phyloP scores from a whole-genome alignment of 1,139 yeast species.

The Maudiozyma humilis region DNA sequence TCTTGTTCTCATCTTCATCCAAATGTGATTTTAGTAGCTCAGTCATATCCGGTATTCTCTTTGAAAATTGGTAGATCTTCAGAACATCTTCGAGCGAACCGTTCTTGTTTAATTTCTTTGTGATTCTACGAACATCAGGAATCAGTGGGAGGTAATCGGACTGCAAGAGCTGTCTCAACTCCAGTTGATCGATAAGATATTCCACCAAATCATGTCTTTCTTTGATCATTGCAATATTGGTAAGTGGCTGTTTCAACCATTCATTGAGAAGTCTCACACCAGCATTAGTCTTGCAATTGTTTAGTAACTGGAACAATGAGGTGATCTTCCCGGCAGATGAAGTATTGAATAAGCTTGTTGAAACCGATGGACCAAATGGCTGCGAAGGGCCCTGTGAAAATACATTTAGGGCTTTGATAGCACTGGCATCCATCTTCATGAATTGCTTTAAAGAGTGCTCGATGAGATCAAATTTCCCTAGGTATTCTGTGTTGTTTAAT shows the following conservation, averaged over 20 bases:
- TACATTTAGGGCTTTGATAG: constrained; percentile 77
- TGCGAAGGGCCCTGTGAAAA: constrained; percentile 46
- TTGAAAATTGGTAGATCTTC: constrained; percentile 73
- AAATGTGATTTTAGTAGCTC: constrained; percentile 40
- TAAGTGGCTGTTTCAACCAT: constrained; percentile 93
- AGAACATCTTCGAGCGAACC: constrained; percentile 78
- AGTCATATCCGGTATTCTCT: constrained; percentile 60
- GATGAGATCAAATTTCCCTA: constrained; percentile 47
- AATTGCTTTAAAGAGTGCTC: constrained; percentile 65
- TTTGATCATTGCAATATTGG: constrained; percentile 49
- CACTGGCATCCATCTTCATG: constrained; percentile 87
- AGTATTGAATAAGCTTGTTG: constrained; percentile 30
- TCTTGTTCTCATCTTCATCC: constrained; percentile 28
- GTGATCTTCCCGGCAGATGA: constrained; percentile 42
- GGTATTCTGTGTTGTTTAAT: constrained; percentile 45
- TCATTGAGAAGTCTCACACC: constrained; percentile 82
- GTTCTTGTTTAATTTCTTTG: constrained; percentile 53
- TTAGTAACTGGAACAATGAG: constrained; percentile 73
- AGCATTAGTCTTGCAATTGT: constrained; percentile 77
- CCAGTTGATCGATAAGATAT: constrained; percentile 59
- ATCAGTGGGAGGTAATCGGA: constrained; percentile 61
- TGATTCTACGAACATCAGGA: constrained; percentile 73
- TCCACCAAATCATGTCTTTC: constrained; percentile 70
- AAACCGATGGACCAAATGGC: constrained; percentile 13
- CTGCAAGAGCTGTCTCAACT: constrained; percentile 55